phyloP scores from a whole-genome alignment of 2,329 filamentous ascomycete species.

The Coleophoma crateriformis region DNA sequence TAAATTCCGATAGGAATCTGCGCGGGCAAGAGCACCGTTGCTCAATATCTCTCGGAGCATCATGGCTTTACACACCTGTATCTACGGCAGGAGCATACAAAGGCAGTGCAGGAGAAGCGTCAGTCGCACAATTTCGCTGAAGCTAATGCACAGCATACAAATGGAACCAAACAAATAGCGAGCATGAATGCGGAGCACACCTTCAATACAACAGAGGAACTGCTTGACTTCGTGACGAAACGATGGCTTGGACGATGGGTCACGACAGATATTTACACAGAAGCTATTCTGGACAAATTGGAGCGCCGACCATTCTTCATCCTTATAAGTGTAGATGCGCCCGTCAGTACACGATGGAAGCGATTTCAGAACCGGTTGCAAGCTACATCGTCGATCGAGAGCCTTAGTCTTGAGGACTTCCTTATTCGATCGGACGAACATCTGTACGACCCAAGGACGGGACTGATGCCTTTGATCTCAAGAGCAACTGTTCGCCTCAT shows the following conservation, averaged over 20 bases:
- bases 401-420: conserved; percentile 46
- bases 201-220: conserved; percentile 58
- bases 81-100: conserved; percentile 33
- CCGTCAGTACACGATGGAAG: conserved; percentile 76
- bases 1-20: conserved; percentile 65
- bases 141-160: conserved; percentile 3
- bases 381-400: conserved; percentile 16
- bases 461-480: conserved; percentile 72
- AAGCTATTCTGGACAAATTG: conserved; percentile 68
- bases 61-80: conserved; percentile 75
- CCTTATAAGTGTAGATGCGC: conserved; percentile 85
- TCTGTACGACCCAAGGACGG: conserved; percentile 61
- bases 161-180: conserved; percentile 2
- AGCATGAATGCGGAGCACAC: conserved; percentile 17
- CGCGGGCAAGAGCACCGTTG: conserved; percentile 86
- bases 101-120: background rate
- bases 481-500: conserved; percentile 79
- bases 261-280: conserved; percentile 74
- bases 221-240: conserved; percentile 82
- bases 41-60: conserved; percentile 77
- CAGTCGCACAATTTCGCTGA: conserved; percentile 3
- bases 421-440: conserved; percentile 61
- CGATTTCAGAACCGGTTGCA: conserved; percentile 58
- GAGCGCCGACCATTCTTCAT: conserved; percentile 85
- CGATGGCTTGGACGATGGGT: conserved; percentile 83